Evolutionary conservation across 2,329 filamentous ascomycete species (phyloP), one percentile per base, ranked within the genome.

Genomic region (Colletotrichum sp.): DNA sequence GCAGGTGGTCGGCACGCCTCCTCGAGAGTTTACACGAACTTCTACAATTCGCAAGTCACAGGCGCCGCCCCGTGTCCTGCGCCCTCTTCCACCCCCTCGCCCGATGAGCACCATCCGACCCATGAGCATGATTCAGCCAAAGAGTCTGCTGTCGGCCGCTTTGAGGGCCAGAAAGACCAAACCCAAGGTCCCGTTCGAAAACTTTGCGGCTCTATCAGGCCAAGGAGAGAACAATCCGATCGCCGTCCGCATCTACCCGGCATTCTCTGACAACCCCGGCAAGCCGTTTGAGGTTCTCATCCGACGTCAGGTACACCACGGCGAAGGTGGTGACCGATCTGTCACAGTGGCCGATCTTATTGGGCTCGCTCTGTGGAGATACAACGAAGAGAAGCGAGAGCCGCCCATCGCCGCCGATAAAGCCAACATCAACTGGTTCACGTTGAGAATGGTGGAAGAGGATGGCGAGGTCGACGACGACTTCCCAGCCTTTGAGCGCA

Each of bases 381-480:
- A 96, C 82, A 91, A 92, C 64, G 93, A 96, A 79, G 94, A 96
- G 81, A 94, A 94, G 79, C 87, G 92, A 32, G 91, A 95, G 78
- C 95, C 95, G 5, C 82, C 89, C 1, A 86, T 97, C 12, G 86
- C 92, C 0, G 82, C 86, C 3, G 90, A 93, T 67, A 94, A 95
- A 81, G 87, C 92, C 68, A 95, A 95, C 79, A 93, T 96, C 79
- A 96, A 96, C 81, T 92, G 92, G 87, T 97, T 94, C 94, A 95
- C 93, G 28, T 85, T 98, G 72, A 91, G 94, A 55, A 96, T 98
- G 92, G 94, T 96, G 3, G 93, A 97, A 77, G 92, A 97, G 81
- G 94, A 95, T 72, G 95, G 94, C 65, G 95, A 97, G 81, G 93
- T 96, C 2, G 95, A 98, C 79, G 94, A 95, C 78, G 95, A 97